phyloP scores from a whole-genome alignment of 306 rosid species.

The Inga leiocalycina region DNA sequence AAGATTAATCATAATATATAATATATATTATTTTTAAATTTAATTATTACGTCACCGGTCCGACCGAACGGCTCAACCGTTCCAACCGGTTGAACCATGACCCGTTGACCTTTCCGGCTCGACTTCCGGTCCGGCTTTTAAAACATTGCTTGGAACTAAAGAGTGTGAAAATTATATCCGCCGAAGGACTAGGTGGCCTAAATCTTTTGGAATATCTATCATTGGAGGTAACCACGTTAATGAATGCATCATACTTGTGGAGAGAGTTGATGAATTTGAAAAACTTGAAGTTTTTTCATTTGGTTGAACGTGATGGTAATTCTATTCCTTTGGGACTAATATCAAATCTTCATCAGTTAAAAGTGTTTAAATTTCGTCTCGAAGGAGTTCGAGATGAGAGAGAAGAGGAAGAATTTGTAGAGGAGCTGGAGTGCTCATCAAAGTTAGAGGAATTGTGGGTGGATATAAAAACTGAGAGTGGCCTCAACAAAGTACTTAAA shows the following conservation, averaged over 20 bases:
- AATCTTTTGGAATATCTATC: neutral
- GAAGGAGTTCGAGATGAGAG: neutral
- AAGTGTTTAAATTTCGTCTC: neutral
- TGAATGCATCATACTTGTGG: too few relatives aligned
- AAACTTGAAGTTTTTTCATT: neutral
- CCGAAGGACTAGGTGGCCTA: neutral
- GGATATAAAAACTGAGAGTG: too few relatives aligned
- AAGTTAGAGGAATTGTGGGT: neutral
- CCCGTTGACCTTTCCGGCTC: too few relatives aligned
- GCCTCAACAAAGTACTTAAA: neutral
- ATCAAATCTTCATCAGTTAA: neutral
- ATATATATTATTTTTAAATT: too few relatives aligned
- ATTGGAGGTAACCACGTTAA: accelerated
- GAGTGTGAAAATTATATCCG: accelerated
- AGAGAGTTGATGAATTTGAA: neutral
- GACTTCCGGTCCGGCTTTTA: too few relatives aligned
- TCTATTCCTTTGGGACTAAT: neutral
- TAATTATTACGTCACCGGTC: too few relatives aligned
- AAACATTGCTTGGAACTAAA: neutral
- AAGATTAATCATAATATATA: too few relatives aligned
- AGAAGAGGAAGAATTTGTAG: neutral
- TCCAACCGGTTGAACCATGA: too few relatives aligned
- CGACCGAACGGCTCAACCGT: too few relatives aligned
- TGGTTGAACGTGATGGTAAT: too few relatives aligned
- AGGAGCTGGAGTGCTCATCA: neutral